A percentile compares a stretch with the other conserved stretches of the same genome.
These are phyloP conservation scores for Cichorium intybus DNA, from an alignment of 140 eudicot genomes.

Conservation along the genomic window DNA sequence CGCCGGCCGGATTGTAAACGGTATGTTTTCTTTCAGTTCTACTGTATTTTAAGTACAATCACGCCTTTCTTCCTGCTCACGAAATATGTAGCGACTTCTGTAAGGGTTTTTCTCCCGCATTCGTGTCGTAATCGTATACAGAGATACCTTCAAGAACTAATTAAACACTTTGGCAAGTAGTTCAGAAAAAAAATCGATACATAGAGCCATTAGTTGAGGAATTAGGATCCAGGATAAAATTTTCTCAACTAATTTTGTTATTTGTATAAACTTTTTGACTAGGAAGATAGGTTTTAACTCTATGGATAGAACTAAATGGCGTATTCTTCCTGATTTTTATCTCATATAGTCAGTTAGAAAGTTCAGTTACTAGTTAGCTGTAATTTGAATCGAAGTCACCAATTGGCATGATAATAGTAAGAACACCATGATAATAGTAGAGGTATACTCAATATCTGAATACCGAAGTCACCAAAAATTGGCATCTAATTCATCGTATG, in stretches of 20 bases:
- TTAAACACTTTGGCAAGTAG: background rate
- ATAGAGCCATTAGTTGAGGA: background rate
- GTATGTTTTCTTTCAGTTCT: constrained; percentile 21
- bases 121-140: background rate
- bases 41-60: constrained; percentile 5
- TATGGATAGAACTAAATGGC: background rate
- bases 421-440: too few species aligned
- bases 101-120: constrained; percentile 9
- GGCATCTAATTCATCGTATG: too few species aligned
- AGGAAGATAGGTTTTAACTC: background rate
- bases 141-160: background rate
- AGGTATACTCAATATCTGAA: too few species aligned
- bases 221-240: background rate
- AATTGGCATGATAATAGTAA: background rate
- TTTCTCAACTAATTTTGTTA: background rate
- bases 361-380: background rate
- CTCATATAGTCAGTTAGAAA: background rate
- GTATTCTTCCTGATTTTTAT: background rate
- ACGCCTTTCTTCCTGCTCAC: constrained; percentile 30
- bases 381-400: background rate
- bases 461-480: too few species aligned
- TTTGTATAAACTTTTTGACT: background rate
- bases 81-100: constrained; percentile 7
- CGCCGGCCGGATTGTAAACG: background rate
- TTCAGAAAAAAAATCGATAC: background rate